Evolutionary conservation across 192 early-diverging fungal genomes (phyloP), one percentile per base, ranked within the genome.

Genomic region (Backusella sp.): DNA sequence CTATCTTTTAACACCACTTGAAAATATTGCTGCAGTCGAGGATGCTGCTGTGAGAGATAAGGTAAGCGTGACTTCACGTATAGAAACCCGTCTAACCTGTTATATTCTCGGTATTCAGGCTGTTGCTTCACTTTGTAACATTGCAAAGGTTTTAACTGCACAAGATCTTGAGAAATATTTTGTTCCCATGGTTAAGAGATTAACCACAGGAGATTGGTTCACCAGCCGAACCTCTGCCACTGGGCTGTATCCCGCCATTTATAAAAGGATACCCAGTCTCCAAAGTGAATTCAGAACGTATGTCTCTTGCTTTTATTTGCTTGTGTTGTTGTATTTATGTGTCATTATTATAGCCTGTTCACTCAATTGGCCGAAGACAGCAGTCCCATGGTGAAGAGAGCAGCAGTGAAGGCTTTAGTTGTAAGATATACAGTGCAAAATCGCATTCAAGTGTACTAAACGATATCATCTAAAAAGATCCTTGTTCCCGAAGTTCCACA

Each of bases 351-450:
- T 73, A 94, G 87, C 74, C 79, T 93, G 32, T 98, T 92, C 79
- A 90, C 87, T 37, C 89, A 91, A 75, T 89, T 99, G 37, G 92
- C 91, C 79, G 84, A 91, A 74, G 98, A 99, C 84, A 94, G 96
- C 62, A 97, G 95, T 32, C 97, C 96, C 15, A 99, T 99, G 97
- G 97, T 97, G 76, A 90, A 97, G 73, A 90, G 97, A 72, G 95
- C 96, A 0, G 94, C 96, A 32, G 94, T 95, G 14, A 94, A 93
- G 28, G 87, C 91, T 76, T 82, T 96, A 30, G 84, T 88, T 35
- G 94, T 94, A 86, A 83, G 89, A 46, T 30, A 52, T 19, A 9
- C 30, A 12, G 19, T 21, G 3, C 3, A 32, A 9, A n/a, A 7
- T n/a, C 0, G 3, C 23, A 28, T 62, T 62, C 56, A 62, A 49